Base-by-base conservation (phyloP, 441 rosid species). In the Pelargonium fulgidum region DNA sequence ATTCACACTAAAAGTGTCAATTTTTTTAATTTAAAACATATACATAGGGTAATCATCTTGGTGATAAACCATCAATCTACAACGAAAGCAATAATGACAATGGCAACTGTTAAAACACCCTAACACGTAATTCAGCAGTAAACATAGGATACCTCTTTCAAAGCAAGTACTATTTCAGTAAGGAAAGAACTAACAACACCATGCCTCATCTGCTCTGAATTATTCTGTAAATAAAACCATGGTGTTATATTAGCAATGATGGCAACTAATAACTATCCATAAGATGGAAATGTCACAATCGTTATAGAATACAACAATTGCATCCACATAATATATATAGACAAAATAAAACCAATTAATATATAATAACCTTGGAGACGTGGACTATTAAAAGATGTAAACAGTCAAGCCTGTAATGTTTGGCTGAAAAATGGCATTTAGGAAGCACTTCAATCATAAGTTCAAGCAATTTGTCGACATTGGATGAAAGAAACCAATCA, bases 361-460 rank as follows among this genome's bases (percentile, higher is more conserved):
- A 65, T 70, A 68, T 45, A 72, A 64, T 75, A 64, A 84, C 89
- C 93, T 84, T 91, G 65, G 86, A 84, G 20, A 80, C 83, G 80
- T 84, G 81, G 65, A 82, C 90, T 71, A 89, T 81, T 13, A 94
- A 76, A 82, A 82, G 81, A 84, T 94, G 84, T 76, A 94, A 82
- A 78, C 99, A 94, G 68, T 92, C 94, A 68, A 94, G 96, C 72
- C 97, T 88, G 74, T 91, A 89, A 48, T 87, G 87, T 84, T 85
- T 94, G 45, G 97, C 97, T 75, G 97, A 91, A 75, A 91, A 91
- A 82, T 94, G 97, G 75, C 93, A 89, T 3, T 74, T 76, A 3
- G 91, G 85, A 69, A 85, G 73, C 71, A 85, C 85, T 74, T 89
- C 86, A 58, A 85, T 81, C 96, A 94, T 87, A 41, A 87, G 85